Conservation (phyloP, 2,329 filamentous ascomycete species). For the Claviceps africana region DNA sequence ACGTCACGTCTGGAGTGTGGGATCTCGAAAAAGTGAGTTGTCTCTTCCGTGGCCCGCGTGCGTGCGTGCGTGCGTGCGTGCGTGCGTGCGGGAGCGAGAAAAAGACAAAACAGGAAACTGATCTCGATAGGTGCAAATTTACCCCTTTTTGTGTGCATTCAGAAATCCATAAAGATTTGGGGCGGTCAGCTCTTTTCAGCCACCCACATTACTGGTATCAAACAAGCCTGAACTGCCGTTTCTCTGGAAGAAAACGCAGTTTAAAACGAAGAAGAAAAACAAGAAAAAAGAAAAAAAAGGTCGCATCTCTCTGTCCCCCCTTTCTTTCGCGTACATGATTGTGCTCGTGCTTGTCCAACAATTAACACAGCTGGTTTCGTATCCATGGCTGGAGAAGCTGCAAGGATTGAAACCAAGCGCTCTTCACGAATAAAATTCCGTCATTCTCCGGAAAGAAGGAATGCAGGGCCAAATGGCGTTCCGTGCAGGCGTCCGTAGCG, state of each 20-base stretch:
- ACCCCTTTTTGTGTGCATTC: slow-evolving; percentile 32
- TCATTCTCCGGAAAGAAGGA: not conserved
- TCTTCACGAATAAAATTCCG: not conserved
- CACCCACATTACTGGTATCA: slow-evolving; percentile 3
- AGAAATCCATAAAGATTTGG: slow-evolving; percentile 13
- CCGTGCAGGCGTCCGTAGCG: not conserved
- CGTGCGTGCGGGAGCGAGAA: not conserved
- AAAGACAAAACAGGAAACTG: not conserved
- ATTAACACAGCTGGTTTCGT: not conserved
- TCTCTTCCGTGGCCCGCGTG: not conserved
- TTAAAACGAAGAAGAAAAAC: no score
- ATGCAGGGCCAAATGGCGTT: not conserved
- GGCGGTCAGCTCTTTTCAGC: not conserved
- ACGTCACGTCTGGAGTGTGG: slow-evolving; percentile 62
- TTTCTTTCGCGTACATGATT: not conserved
- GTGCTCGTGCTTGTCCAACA: not conserved
- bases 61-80: not conserved
- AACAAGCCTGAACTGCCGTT: not conserved
- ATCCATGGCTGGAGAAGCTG: not conserved
- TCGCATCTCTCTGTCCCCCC: not conserved
- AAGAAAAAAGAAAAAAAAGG: not conserved
- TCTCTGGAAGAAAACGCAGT: not conserved
- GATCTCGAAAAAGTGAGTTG: slow-evolving; percentile 50
- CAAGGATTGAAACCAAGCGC: not conserved
- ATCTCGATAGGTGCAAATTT: slow-evolving; percentile 28